Conservation (phyloP, 148 eudicot species). For the Arbutus unedo region DNA sequence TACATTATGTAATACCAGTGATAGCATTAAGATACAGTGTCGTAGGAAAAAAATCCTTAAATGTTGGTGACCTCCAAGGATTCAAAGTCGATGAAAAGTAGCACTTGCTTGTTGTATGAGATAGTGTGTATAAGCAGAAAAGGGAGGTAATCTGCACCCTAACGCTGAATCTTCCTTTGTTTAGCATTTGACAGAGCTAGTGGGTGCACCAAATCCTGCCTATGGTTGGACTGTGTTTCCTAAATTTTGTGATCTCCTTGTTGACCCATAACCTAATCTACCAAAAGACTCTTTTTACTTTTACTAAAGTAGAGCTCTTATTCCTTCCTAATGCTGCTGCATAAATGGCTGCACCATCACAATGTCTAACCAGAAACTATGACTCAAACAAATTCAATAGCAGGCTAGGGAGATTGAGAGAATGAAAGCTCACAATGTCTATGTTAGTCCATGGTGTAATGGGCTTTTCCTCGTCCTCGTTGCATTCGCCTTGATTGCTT, state of each 20-base stretch:
- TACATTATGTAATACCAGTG: neutral
- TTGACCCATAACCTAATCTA: constrained; percentile 34
- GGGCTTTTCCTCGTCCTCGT: constrained; percentile 33
- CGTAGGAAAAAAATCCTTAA: neutral
- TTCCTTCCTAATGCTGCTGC: neutral
- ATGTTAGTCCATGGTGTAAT: neutral
- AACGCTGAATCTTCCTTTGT: neutral
- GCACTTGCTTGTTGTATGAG: neutral
- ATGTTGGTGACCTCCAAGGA: neutral
- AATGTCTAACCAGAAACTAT: neutral
- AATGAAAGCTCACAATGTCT: constrained; percentile 32
- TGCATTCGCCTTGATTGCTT: constrained; percentile 29
- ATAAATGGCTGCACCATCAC: constrained; percentile 11
- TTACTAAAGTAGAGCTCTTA: neutral
- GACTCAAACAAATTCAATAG: neutral
- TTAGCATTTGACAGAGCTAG: constrained; percentile 19
- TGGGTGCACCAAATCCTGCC: constrained; percentile 54
- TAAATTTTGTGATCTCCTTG: neutral
- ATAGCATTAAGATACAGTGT: neutral
- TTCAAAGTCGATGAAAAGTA: neutral
- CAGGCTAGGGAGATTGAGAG: neutral
- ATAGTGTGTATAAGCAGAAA: neutral
- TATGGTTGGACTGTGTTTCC: constrained; percentile 25
- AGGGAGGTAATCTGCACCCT: neutral
- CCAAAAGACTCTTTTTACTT: neutral